These are phyloP conservation scores for Excoecaria agallocha DNA, from an alignment of 345 rosid species.

Conservation along the genomic window DNA sequence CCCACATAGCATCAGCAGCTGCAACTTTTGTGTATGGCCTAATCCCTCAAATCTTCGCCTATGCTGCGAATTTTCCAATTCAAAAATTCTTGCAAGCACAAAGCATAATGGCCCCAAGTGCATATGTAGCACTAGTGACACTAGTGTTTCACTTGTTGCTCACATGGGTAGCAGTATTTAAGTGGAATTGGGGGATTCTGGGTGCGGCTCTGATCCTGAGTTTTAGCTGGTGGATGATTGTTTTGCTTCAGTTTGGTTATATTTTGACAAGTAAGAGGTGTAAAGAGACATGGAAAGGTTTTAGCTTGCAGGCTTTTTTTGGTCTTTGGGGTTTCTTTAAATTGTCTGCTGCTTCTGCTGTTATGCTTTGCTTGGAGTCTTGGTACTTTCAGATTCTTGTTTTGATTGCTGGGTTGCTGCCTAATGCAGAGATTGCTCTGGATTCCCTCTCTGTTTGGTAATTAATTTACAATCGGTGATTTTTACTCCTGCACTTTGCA, in stretches of 20 bases:
- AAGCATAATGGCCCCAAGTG: conserved; percentile 26
- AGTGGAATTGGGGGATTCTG: conserved; percentile 20
- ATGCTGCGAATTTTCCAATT: conserved; percentile 26
- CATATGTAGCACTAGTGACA: conserved; percentile 12
- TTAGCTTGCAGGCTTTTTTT: conserved; percentile 19
- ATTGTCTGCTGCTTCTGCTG: conserved; percentile 30
- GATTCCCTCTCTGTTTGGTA: conserved; percentile 33
- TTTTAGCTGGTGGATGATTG: conserved; percentile 27
- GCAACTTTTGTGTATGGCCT: conserved; percentile 27
- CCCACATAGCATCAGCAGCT: conserved; percentile 14
- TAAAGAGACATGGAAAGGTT: conserved; percentile 24
- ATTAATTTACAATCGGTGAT: not conserved
- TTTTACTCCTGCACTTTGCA: not conserved
- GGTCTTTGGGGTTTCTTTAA: conserved; percentile 24
- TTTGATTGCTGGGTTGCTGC: conserved; percentile 26
- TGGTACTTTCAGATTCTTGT: conserved; percentile 30
- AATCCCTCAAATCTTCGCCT: conserved; percentile 25
- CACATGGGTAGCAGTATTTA: conserved; percentile 21
- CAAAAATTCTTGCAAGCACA: conserved; percentile 31
- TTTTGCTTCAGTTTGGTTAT: conserved; percentile 19
- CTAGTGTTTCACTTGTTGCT: conserved; percentile 16
- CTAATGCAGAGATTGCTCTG: conserved; percentile 18
- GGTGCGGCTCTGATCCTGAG: conserved; percentile 29
- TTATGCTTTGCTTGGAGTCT: conserved; percentile 29
- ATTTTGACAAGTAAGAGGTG: conserved; percentile 13